Percentiles rank a stretch among this genome's conserved stretches.
Evolutionary conservation across 108 stramenopile species (phyloP).

Genomic region (Asterionellopsis glacialis): DNA sequence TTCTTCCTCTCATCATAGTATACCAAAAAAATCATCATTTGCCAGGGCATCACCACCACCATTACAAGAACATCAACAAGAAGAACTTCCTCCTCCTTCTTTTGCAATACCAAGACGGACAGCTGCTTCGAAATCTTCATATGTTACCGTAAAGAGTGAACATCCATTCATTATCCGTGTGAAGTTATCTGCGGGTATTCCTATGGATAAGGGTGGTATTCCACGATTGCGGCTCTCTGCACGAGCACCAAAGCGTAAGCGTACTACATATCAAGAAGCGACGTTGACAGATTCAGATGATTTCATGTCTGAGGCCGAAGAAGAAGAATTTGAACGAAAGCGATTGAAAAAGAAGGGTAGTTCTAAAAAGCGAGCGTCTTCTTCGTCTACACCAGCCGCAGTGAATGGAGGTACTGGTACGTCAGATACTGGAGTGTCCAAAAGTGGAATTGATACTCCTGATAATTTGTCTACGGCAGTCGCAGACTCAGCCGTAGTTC

Average conservation of each 20-base stretch:
- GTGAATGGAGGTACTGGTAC: neutral
- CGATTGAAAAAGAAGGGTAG: slow-evolving; percentile 4
- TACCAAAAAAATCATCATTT: no score
- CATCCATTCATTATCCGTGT: slow-evolving; percentile 34
- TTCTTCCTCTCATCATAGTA: no score
- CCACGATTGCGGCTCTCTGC: slow-evolving; percentile 3
- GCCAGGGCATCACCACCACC: no score
- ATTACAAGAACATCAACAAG: no score
- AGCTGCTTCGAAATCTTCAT: neutral
- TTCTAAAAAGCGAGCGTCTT: neutral
- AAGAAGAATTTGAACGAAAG: slow-evolving; percentile 8
- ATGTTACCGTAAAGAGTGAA: slow-evolving; percentile 16
- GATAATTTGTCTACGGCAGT: neutral
- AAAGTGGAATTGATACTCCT: neutral
- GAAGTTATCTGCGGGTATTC: slow-evolving; percentile 23
- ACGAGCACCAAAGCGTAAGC: slow-evolving; percentile 39
- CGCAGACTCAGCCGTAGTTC: neutral
- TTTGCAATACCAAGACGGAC: neutral
- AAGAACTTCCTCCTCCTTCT: neutral
- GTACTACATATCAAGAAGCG: slow-evolving; percentile 44
- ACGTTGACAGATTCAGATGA: slow-evolving; percentile 62
- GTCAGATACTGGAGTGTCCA: neutral
- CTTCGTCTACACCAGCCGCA: neutral
- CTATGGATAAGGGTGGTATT: slow-evolving; percentile 19
- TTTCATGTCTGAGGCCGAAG: slow-evolving; percentile 29